phyloP scores from a whole-genome alignment of 352 stramenopile genomes.

The Phytopythium kandeliae region DNA sequence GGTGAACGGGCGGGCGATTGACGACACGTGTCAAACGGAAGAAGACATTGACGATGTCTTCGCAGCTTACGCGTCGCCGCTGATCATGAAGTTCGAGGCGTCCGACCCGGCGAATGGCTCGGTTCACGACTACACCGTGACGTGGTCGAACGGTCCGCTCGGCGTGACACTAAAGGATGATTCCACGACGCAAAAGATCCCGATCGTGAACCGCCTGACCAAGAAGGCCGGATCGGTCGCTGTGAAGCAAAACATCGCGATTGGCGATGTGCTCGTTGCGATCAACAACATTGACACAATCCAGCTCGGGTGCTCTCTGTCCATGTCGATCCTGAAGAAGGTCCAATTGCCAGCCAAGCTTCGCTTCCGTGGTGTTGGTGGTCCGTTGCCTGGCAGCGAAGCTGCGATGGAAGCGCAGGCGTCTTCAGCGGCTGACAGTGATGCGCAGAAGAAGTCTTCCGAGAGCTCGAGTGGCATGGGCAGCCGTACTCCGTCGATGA shows the following conservation, averaged over 20 bases:
- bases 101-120: constrained; percentile 39
- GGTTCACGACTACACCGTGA: constrained; percentile 83
- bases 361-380: constrained; percentile 77
- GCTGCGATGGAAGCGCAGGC: constrained; percentile 7
- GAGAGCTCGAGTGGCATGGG: constrained; percentile 4
- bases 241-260: constrained; percentile 86
- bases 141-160: constrained; percentile 82
- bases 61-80: constrained; percentile 56
- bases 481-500: constrained; percentile 16
- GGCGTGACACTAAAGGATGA: constrained; percentile 85
- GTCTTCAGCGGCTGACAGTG: neutral
- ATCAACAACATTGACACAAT: constrained; percentile 91
- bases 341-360: constrained; percentile 81
- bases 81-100: constrained; percentile 84
- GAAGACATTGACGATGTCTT: constrained; percentile 74
- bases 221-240: constrained; percentile 83
- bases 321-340: constrained; percentile 88
- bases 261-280: constrained; percentile 77
- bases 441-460: neutral
- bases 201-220: constrained; percentile 83
- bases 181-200: constrained; percentile 76
- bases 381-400: constrained; percentile 23
- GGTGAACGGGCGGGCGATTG: constrained; percentile 68
- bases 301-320: constrained; percentile 79
- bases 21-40: constrained; percentile 51